These are phyloP conservation scores for Candida buenavistaensis DNA, from an alignment of 1,139 yeast genomes.

Conservation along the genomic window DNA sequence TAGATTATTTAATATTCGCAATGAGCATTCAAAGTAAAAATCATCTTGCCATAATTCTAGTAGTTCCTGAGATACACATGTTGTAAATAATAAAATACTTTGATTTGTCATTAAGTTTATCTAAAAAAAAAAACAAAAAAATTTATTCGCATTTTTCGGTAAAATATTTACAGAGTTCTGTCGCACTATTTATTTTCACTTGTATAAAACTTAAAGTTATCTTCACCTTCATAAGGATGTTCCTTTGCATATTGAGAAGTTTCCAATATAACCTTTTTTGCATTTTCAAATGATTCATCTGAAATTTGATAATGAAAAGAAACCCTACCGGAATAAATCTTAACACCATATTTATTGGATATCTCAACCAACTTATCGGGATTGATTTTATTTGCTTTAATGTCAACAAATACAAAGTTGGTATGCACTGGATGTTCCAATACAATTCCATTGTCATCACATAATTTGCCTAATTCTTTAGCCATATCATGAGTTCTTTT, in stretches of 20 bases:
- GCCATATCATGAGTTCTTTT: conserved; percentile 57
- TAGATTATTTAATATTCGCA: conserved; percentile 37
- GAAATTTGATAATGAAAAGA: conserved; percentile 43
- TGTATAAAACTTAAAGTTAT: conserved; percentile 11
- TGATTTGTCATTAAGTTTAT: conserved; percentile 1
- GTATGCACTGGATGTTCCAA: conserved; percentile 43
- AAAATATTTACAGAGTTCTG: too few species aligned
- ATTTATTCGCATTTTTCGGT: too few species aligned
- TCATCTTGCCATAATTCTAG: conserved; percentile 28
- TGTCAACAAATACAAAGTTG: conserved; percentile 44
- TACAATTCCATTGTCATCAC: conserved; percentile 30
- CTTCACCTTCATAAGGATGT: conserved; percentile 23
- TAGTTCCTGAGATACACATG: conserved; percentile 12
- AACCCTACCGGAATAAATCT: conserved; percentile 31
- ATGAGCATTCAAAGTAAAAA: conserved; percentile 29
- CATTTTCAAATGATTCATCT: conserved; percentile 29
- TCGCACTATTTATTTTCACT: conserved; percentile 11
- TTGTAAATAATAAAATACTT: conserved; percentile 2
- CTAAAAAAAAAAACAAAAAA: too few species aligned
- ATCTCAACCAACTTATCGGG: conserved; percentile 25
- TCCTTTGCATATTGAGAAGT: conserved; percentile 29
- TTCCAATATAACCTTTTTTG: conserved; percentile 31
- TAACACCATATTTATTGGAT: conserved; percentile 29
- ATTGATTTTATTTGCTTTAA: conserved; percentile 32
- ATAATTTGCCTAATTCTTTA: conserved; percentile 47